Evolutionary conservation across 2,329 filamentous ascomycete genomes (phyloP).

Genomic region (Didymella arachidicola): DNA sequence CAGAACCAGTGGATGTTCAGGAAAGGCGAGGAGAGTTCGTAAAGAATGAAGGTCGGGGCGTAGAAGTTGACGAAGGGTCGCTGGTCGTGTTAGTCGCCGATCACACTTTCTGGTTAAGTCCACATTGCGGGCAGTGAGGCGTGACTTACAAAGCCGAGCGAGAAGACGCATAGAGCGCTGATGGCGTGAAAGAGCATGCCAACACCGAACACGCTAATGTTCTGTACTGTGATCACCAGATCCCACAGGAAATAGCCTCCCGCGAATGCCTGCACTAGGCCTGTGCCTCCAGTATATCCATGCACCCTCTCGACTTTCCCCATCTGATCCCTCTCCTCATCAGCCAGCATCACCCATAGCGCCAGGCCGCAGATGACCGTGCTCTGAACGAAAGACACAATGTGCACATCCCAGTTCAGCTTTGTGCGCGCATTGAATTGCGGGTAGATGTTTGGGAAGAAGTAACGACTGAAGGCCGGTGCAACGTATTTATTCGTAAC

Average conservation of each 20-base stretch:
- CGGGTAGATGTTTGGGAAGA: constrained; percentile 71
- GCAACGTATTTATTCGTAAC: constrained; percentile 71
- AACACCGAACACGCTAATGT: constrained; percentile 76
- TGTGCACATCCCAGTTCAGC: constrained; percentile 85
- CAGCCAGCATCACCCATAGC: constrained; percentile 73
- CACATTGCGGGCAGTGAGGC: background rate
- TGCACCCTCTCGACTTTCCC: constrained; percentile 73
- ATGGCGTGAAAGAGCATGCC: constrained; percentile 80
- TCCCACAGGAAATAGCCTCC: constrained; percentile 89
- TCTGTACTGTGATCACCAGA: constrained; percentile 70
- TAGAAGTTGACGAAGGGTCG: constrained; percentile 87
- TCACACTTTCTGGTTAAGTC: background rate
- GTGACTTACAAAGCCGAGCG: constrained; percentile 76
- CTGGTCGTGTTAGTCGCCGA: constrained; percentile 54
- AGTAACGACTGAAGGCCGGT: constrained; percentile 67
- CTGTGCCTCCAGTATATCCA: constrained; percentile 76
- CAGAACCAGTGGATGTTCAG: constrained; percentile 93
- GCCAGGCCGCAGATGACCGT: constrained; percentile 74
- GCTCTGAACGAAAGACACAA: constrained; percentile 83
- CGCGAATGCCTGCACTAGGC: constrained; percentile 78
- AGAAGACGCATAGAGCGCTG: constrained; percentile 76
- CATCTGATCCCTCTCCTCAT: constrained; percentile 73
- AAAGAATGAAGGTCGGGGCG: constrained; percentile 80
- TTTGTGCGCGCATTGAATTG: constrained; percentile 68
- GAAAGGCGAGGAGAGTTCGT: constrained; percentile 85